A percentile compares a stretch with the other conserved stretches of the same genome.
These are phyloP conservation scores for Capsicum rhomboideum DNA, from an alignment of 257 asterid species.

Conservation along the genomic window DNA sequence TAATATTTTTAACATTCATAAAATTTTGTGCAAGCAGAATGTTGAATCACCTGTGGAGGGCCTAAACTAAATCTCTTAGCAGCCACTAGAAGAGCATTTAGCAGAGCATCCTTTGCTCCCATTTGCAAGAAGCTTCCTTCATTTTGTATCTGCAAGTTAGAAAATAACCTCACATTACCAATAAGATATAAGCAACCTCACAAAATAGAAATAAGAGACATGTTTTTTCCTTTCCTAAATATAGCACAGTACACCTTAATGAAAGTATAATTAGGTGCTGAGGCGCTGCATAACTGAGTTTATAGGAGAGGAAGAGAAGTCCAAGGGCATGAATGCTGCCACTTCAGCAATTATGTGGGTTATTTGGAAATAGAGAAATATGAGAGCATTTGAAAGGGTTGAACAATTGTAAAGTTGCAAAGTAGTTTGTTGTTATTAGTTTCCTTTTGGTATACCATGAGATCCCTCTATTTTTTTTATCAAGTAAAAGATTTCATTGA, in stretches of 20 bases:
- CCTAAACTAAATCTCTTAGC: slow-evolving; percentile 76
- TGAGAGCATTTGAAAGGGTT: not conserved
- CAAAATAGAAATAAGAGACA: not conserved
- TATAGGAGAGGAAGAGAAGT: not conserved
- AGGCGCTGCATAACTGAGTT: not conserved
- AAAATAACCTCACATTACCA: not conserved
- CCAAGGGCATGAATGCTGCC: not conserved
- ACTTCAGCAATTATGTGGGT: not conserved
- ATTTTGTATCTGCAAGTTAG: slow-evolving; percentile 50
- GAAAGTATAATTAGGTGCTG: not conserved
- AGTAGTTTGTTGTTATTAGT: not conserved
- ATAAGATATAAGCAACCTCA: not conserved
- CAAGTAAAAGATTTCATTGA: too few species aligned
- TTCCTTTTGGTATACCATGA: not conserved
- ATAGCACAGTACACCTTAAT: not conserved
- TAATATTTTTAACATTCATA: not conserved
- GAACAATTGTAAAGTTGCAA: not conserved
- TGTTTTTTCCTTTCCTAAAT: not conserved
- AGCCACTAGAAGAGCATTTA: slow-evolving; percentile 71
- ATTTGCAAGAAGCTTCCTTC: slow-evolving; percentile 56
- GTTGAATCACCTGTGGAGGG: slow-evolving; percentile 68
- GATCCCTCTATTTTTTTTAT: not conserved
- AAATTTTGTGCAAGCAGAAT: slow-evolving; percentile 1
- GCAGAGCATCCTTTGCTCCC: slow-evolving; percentile 69
- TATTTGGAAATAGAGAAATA: not conserved